phyloP scores from a whole-genome alignment of 768 basidiomycete genomes.

The button mushroom (Agaricus bisporus) region DNA sequence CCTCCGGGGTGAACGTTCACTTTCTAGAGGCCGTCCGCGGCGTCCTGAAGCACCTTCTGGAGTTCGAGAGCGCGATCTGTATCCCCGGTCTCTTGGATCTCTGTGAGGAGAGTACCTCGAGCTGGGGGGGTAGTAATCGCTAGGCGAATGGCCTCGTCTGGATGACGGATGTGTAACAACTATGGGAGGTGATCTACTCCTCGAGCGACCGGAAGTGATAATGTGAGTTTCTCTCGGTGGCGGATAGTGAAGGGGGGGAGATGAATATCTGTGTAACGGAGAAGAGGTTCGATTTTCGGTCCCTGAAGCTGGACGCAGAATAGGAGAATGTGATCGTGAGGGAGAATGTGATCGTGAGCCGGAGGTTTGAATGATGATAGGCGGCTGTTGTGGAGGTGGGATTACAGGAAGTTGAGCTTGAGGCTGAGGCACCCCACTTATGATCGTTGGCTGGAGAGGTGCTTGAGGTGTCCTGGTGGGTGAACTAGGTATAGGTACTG shows the following conservation, averaged over 20 bases:
- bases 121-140: neutral
- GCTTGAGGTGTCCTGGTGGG: conserved; percentile 1
- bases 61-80: conserved; percentile 6
- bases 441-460: conserved; percentile 12
- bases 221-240: conserved; percentile 2
- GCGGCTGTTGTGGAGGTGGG: conserved; percentile 2
- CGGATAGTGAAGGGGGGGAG: conserved; percentile 11
- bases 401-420: neutral
- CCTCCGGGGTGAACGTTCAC: neutral
- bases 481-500: conserved; percentile 7
- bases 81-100: neutral
- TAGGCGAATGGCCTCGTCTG: neutral
- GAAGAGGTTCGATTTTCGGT: neutral
- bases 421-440: conserved; percentile 1
- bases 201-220: neutral
- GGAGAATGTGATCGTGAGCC: conserved; percentile 1
- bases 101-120: neutral
- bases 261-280: conserved; percentile 4
- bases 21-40: neutral
- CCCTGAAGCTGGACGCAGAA: neutral
- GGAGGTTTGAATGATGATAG: conserved; percentile 11
- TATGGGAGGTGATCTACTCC: conserved; percentile 1
- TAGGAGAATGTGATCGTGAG: neutral
- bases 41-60: neutral
- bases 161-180: conserved; percentile 2